Evolutionary conservation across 2,329 filamentous ascomycete species (phyloP), one percentile per base, ranked within the genome.

Genomic region (Talaromyces sp.): DNA sequence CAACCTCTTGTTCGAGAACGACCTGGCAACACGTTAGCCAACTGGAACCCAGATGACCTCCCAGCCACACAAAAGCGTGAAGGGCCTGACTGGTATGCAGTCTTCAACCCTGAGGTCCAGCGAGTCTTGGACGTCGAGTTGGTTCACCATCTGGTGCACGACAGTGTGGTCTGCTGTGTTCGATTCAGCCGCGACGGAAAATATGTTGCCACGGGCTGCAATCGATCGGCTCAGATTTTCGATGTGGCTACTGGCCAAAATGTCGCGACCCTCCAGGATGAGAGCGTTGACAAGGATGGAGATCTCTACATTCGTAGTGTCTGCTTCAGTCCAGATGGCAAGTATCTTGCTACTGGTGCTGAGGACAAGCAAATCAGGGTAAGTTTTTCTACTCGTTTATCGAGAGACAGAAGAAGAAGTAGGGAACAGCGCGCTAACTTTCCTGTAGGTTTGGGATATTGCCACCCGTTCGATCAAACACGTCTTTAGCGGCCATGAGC

Each of bases 191-290:
- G 90, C 59, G 95, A 99, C 71, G 95, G 95, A 67, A 93, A 96
- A 72, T 97, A 91, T 68, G 90, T 99, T 59, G 95, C 95, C 8
- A 99, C 95, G 5, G 95, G 95, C 50, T 98, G 95, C 82, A 99
- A 99, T 77, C 84, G 93, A 65, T 96, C 92, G n/a, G 95, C 95
- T n/a, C 93, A 98, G 77, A 99, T 99, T 69, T 99, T 95, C 75
- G 95, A 99, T 66, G 93, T 98, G 49, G 83, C 86, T 69, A 89
- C 86, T 17, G 95, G 95, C 59, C 86, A 91, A 67, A 95, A 93
- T 74, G 87, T 98, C 58, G 95, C 91, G 66, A 89, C 95, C 62
- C 81, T 98, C 35, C 91, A 96, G 75, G 95, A 99, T 69, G 89
- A 93, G 68, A 89, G 84, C 52, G 90, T 92, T 52, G 91, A 96